Evolutionary conservation across 805 yeast species (phyloP).

Genomic region (Candida ascalaphidarum): DNA sequence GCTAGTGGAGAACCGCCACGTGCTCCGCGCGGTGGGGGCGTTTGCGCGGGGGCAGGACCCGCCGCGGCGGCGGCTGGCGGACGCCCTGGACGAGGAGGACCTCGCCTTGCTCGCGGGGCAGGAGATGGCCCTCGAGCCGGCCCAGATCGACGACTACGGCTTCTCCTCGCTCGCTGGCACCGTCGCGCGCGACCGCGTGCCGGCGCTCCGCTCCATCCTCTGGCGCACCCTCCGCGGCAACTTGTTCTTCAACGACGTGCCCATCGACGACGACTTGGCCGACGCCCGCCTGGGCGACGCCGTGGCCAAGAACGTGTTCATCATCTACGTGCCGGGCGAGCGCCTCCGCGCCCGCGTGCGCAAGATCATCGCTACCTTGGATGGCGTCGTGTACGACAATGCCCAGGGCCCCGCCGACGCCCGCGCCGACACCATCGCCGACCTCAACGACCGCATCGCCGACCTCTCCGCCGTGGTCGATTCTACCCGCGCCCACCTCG

Average conservation of each 20-base stretch:
- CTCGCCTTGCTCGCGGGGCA: conserved; percentile 19
- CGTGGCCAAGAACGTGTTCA: conserved; percentile 26
- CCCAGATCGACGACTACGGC: conserved; percentile 12
- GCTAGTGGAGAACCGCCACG: conserved; percentile 27
- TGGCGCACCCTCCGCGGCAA: conserved; percentile 38
- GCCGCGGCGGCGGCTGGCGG: conserved; percentile 1
- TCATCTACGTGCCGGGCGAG: conserved; percentile 34
- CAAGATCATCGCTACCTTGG: conserved; percentile 28
- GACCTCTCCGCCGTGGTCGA: conserved; percentile 25
- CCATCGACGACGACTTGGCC: conserved; percentile 16
- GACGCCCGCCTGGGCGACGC: conserved; percentile 5
- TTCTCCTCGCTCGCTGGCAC: conserved; percentile 29
- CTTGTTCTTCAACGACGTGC: conserved; percentile 30
- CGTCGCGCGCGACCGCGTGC: conserved; percentile 25
- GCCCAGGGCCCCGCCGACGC: conserved; percentile 20
- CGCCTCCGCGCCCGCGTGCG: conserved; percentile 23
- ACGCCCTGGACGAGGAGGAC: conserved; percentile 14
- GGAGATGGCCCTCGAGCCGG: conserved; percentile 14
- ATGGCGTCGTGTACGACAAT: conserved; percentile 29
- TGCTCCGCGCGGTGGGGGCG: conserved; percentile 19
- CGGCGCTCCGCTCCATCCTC: conserved; percentile 27
- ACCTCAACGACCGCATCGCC: conserved; percentile 21
- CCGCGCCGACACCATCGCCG: conserved; percentile 17
- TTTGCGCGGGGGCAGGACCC: conserved; percentile 15
- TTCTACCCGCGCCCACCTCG: conserved; percentile 25